Evolutionary conservation across 345 rosid genomes (phyloP).

Genomic region (Populus nigra): DNA sequence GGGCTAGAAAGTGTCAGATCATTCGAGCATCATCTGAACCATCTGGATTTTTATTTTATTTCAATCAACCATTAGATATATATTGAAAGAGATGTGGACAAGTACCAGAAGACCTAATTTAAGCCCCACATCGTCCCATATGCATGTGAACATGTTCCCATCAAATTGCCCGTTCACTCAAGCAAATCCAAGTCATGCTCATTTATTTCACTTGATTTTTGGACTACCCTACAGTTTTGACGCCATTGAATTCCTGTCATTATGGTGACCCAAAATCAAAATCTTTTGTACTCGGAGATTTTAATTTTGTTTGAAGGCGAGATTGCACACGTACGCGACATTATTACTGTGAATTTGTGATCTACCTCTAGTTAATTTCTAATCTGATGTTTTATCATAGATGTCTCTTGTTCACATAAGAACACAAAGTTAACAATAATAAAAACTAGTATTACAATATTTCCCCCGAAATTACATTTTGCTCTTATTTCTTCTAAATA

Average conservation of each 20-base stretch:
- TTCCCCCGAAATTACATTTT: too few relatives aligned
- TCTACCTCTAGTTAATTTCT: not conserved
- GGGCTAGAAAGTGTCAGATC: too few relatives aligned
- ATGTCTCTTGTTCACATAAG: not conserved
- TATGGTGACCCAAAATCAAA: not conserved
- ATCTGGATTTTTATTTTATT: too few relatives aligned
- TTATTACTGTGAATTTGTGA: not conserved
- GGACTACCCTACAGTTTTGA: not conserved
- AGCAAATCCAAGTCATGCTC: slow-evolving; percentile 1
- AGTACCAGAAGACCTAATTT: slow-evolving; percentile 37
- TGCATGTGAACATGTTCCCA: slow-evolving; percentile 42
- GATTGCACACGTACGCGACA: not conserved
- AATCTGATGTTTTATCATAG: not conserved
- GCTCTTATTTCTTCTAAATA: too few relatives aligned
- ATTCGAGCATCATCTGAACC: too few relatives aligned
- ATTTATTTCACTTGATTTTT: not conserved
- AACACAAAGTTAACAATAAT: too few relatives aligned
- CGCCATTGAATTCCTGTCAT: not conserved
- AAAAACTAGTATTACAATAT: too few relatives aligned
- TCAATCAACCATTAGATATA: not conserved
- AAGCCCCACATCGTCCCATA: slow-evolving; percentile 39
- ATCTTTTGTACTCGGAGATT: not conserved
- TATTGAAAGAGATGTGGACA: slow-evolving; percentile 28
- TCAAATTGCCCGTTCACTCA: slow-evolving; percentile 20
- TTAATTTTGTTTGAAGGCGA: slow-evolving; percentile 4